Percentiles rank a stretch among this genome's conserved stretches.
Evolutionary conservation across 495 filamentous ascomycete genomes (phyloP).

Genomic region (Penicillium antarcticum): DNA sequence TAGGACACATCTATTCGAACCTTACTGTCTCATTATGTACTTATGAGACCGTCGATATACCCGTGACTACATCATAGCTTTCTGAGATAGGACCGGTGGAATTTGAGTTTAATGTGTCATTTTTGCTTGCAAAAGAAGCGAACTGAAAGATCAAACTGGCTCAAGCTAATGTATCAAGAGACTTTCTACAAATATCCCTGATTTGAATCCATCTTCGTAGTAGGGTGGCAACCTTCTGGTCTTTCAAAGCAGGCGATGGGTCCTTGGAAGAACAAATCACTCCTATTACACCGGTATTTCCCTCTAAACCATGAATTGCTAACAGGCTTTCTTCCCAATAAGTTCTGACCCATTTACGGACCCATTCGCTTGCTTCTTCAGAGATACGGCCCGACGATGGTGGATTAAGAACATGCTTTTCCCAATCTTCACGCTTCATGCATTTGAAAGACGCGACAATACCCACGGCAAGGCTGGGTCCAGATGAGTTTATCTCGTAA

Average conservation of each 20-base stretch:
- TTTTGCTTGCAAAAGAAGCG: neutral
- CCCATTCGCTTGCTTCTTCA: neutral
- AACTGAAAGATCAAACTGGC: neutral
- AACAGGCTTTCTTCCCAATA: neutral
- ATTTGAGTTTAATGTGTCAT: neutral
- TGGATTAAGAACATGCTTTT: neutral
- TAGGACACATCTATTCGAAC: neutral
- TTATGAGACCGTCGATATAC: neutral
- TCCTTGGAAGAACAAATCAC: neutral
- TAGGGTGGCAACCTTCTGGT: neutral
- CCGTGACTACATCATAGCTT: neutral
- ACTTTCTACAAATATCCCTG: neutral
- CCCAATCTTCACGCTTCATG: neutral
- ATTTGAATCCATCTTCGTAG: neutral
- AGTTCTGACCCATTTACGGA: neutral
- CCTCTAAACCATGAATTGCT: neutral
- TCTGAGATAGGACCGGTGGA: neutral
- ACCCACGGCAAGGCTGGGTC: neutral
- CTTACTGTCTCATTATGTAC: neutral
- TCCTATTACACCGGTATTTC: neutral
- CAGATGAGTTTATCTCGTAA: neutral
- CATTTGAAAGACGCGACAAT: neutral
- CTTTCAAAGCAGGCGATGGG: neutral
- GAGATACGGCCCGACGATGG: neutral
- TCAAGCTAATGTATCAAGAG: neutral